Evolutionary conservation across 1,139 yeast species (phyloP).

Genomic region (Torulaspora pretoriensis): DNA sequence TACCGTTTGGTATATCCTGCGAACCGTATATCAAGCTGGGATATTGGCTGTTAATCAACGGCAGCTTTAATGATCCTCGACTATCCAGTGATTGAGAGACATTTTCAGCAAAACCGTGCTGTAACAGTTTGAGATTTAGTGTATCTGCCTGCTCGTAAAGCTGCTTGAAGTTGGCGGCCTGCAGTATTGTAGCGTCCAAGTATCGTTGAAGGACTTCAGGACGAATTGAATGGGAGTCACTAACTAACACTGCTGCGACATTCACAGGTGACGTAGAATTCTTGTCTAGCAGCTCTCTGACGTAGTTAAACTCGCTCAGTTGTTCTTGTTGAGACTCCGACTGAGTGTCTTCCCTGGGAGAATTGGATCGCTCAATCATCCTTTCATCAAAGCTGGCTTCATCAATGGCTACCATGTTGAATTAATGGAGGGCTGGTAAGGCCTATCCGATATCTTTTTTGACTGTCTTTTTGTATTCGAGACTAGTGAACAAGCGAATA

Average conservation of each 20-base stretch:
- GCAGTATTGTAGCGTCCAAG: conserved; percentile 30
- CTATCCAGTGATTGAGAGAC: conserved; percentile 23
- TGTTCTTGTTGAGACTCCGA: not conserved
- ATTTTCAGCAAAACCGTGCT: conserved; percentile 29
- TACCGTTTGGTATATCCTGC: conserved; percentile 10
- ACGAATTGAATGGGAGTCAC: conserved; percentile 23
- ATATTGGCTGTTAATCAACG: conserved; percentile 10
- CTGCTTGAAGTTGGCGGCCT: conserved; percentile 28
- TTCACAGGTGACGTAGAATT: conserved; percentile 23
- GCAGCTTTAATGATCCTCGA: conserved; percentile 15
- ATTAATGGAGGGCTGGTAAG: not conserved
- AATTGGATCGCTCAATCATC: conserved; percentile 7
- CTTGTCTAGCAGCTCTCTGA: conserved; percentile 7
- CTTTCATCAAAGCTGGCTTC: conserved; percentile 10
- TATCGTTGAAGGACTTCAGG: conserved; percentile 25
- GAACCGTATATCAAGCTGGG: conserved; percentile 19
- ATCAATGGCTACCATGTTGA: conserved; percentile 8
- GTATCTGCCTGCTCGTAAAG: conserved; percentile 28
- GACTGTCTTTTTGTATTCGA: not conserved
- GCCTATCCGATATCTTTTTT: not conserved
- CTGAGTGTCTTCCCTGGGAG: not conserved
- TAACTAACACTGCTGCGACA: conserved; percentile 24
- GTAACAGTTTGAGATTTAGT: conserved; percentile 27
- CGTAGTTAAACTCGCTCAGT: conserved; percentile 5
- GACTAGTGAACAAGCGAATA: not conserved